phyloP scores from a whole-genome alignment of 2,329 filamentous ascomycete genomes.

The Dactylellina leptospora region DNA sequence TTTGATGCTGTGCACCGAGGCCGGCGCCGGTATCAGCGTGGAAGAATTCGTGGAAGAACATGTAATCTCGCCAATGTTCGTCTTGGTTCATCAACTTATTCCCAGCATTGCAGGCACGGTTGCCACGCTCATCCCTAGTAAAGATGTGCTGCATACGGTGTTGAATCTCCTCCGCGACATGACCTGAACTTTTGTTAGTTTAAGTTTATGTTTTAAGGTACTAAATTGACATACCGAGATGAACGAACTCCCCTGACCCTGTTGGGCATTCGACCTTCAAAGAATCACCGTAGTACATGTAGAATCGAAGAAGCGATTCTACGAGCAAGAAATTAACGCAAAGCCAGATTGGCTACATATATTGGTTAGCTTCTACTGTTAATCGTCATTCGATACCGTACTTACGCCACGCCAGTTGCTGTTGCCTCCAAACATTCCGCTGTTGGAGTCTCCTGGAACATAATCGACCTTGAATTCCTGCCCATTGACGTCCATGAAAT shows the following conservation, averaged over 20 bases:
- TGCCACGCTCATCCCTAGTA: slow-evolving; percentile 81
- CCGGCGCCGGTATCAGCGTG: slow-evolving; percentile 90
- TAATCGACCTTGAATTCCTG: slow-evolving; percentile 88
- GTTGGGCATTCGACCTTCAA: slow-evolving; percentile 93
- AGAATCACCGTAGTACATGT: slow-evolving; percentile 90
- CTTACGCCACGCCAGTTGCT: slow-evolving; percentile 86
- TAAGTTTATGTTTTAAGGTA: not conserved
- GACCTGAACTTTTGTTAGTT: slow-evolving; percentile 59
- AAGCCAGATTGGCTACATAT: slow-evolving; percentile 78
- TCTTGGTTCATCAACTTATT: slow-evolving; percentile 90
- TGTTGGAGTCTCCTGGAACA: slow-evolving; percentile 94
- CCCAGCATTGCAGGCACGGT: slow-evolving; percentile 85
- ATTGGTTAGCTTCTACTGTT: not conserved
- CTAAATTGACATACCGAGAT: slow-evolving; percentile 76
- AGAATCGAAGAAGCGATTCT: slow-evolving; percentile 92
- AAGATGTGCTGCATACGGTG: slow-evolving; percentile 94
- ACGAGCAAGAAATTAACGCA: slow-evolving; percentile 95
- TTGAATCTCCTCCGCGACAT: slow-evolving; percentile 93
- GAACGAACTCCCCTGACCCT: slow-evolving; percentile 92
- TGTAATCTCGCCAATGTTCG: slow-evolving; percentile 87
- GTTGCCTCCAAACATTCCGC: slow-evolving; percentile 92
- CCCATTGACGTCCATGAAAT: slow-evolving; percentile 94
- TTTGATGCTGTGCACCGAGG: slow-evolving; percentile 90
- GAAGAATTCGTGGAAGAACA: slow-evolving; percentile 99
- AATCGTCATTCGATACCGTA: not conserved